Conservation (phyloP, 768 basidiomycete genomes). For the Xerocomus potaroensis region DNA sequence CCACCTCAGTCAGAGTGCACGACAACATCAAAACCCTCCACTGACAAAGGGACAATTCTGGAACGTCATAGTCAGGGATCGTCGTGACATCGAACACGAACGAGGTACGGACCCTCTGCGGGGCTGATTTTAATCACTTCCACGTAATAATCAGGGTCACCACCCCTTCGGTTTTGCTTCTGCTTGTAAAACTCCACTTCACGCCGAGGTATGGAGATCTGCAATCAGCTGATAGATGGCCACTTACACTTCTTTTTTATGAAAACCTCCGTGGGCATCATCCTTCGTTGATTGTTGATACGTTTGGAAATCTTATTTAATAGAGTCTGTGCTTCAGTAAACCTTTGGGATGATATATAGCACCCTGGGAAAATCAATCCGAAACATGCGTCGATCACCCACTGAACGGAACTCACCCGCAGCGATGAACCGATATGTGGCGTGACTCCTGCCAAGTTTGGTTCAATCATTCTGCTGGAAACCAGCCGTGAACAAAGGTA, state of each 20-base stretch:
- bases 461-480: background rate
- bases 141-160: conserved; percentile 47
- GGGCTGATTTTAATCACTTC: conserved; percentile 60
- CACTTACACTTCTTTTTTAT: conserved; percentile 71
- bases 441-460: conserved; percentile 55
- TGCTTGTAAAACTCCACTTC: conserved; percentile 71
- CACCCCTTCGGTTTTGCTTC: conserved; percentile 56
- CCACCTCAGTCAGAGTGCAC: conserved; percentile 2
- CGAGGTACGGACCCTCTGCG: conserved; percentile 54
- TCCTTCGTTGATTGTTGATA: conserved; percentile 60
- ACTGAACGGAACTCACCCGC: conserved; percentile 44
- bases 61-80: conserved; percentile 5
- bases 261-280: conserved; percentile 70
- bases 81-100: background rate
- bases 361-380: conserved; percentile 43
- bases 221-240: background rate
- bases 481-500: background rate
- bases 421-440: conserved; percentile 73
- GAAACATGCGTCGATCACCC: background rate
- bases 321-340: conserved; percentile 55
- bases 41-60: conserved; percentile 72
- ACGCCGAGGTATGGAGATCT: background rate
- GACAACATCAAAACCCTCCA: background rate
- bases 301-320: conserved; percentile 58
- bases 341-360: conserved; percentile 51